Conservation (phyloP, 2,329 filamentous ascomycete genomes). For the Ophiobolus disseminans region DNA sequence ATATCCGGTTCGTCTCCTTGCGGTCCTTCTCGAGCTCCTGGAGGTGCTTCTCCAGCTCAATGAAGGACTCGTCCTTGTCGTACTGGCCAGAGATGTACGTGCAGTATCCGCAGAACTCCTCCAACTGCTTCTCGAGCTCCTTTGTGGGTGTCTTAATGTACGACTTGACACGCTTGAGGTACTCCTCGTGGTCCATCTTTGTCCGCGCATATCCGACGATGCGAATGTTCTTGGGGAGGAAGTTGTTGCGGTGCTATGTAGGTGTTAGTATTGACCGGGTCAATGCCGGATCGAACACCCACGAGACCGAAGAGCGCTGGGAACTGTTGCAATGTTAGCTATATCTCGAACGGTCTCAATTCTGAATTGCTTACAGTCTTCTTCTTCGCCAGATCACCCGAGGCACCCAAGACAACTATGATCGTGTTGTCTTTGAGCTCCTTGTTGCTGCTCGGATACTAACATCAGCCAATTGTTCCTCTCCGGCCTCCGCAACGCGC, state of each 20-base stretch:
- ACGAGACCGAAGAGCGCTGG: slow-evolving; percentile 96
- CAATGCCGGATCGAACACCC: slow-evolving; percentile 56
- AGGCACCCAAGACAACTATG: slow-evolving; percentile 95
- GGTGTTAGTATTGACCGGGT: slow-evolving; percentile 24
- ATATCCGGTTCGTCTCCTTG: slow-evolving; percentile 86
- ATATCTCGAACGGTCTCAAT: slow-evolving; percentile 1
- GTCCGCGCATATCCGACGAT: slow-evolving; percentile 99
- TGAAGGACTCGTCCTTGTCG: slow-evolving; percentile 94
- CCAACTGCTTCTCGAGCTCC: slow-evolving; percentile 93
- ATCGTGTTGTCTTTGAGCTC: slow-evolving; percentile 99
- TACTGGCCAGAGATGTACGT: slow-evolving; percentile 97
- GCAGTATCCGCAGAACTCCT: slow-evolving; percentile 87
- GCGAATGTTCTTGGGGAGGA: slow-evolving; percentile 92
- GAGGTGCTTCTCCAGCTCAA: slow-evolving; percentile 83
- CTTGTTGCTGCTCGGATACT: slow-evolving; percentile 67
- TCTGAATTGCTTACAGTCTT: slow-evolving; percentile 77
- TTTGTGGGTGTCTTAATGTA: slow-evolving; percentile 99
- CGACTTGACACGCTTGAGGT: slow-evolving; percentile 90
- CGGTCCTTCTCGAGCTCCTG: slow-evolving; percentile 82
- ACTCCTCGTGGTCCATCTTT: slow-evolving; percentile 98
- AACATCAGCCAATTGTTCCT: slow-evolving; percentile 39
- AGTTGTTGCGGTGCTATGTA: slow-evolving; percentile 92
- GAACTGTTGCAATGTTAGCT: slow-evolving; percentile 67
- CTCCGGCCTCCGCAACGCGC: slow-evolving; percentile 7
- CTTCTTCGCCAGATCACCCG: slow-evolving; percentile 98